These are phyloP conservation scores for Cudoniella acicularis DNA, from an alignment of 495 filamentous ascomycete species.

Conservation along the genomic window DNA sequence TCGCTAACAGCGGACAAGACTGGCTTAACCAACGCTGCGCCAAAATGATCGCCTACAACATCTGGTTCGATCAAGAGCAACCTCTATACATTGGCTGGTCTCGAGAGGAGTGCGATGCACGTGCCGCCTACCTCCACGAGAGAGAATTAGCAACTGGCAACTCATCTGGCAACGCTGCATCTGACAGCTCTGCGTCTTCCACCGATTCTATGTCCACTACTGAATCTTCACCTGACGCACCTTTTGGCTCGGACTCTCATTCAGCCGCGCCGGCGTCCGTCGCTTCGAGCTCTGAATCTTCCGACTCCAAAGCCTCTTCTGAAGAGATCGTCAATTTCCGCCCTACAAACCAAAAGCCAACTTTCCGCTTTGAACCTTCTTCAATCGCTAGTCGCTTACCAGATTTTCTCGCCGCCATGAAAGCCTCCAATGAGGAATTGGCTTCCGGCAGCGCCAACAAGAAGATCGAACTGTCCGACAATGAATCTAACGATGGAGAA, in stretches of 20 bases:
- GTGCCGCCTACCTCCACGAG: neutral
- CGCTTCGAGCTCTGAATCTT: neutral
- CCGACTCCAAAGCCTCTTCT: neutral
- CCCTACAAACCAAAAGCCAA: constrained; percentile 10
- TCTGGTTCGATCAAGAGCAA: neutral
- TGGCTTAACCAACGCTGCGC: neutral
- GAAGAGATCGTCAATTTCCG: constrained; percentile 10
- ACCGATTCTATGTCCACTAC: neutral
- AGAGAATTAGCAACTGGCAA: too few species aligned
- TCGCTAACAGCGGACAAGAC: neutral
- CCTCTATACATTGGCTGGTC: neutral
- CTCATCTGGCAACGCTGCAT: too few species aligned
- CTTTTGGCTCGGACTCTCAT: neutral
- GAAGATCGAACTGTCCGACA: constrained; percentile 2
- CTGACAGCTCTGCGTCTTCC: neutral
- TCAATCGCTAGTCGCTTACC: neutral
- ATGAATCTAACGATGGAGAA: constrained; percentile 30
- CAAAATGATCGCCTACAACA: neutral
- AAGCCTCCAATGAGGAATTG: constrained; percentile 44
- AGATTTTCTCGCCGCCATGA: constrained; percentile 43
- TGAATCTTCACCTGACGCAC: neutral
- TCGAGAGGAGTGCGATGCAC: neutral
- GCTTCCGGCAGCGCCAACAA: constrained; percentile 35
- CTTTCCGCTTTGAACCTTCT: constrained; percentile 2
- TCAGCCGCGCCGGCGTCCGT: neutral